Base-by-base conservation (phyloP, 441 rosid genomes). In the Aleurites moluccanus region DNA sequence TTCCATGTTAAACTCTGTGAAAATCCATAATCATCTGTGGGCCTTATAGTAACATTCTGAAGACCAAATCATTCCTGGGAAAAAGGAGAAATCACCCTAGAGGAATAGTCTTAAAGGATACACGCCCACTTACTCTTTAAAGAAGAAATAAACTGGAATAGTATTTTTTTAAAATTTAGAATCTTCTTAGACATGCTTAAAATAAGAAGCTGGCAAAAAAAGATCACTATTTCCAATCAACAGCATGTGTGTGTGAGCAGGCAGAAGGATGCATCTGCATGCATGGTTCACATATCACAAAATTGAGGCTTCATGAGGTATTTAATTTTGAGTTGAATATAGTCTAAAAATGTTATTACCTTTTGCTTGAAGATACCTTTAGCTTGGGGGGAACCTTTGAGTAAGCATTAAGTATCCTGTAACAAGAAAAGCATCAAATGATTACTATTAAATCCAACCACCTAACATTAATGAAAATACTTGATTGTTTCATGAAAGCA, bases 321-420 rank as follows among this genome's bases (percentile, higher is more conserved):
- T 27, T 57, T 15, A 55, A 67, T 57, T 67, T 56, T 14, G 6
- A 4, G 67, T 57, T 25, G 42, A 75, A 55, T 57, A 44, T 35
- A 40, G 6, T 64, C 67, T 30, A 2, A 68, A 21, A 15, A 33
- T 67, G 53, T 60, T 49, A 75, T 79, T 84, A 90, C 96, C 96
- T 82, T 81, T 88, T 80, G 79, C 78, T 79, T 69, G 92, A 65
- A 57, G 88, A 60, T 68, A 78, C 85, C 61, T 82, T 88, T 77
- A 86, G 82, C 73, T 86, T 91, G 62, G 85, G 74, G 67, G 96
- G 96, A 76, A 85, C 83, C 83, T 91, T 91, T 49, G 91, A 78
- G 77, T 86, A 91, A 10, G 92, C 91, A 73, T 78, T 86, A 42
- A 91, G 87, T 65, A 91, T 88, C 86, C 96, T 91, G 88, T 45